Conservation (phyloP, 768 basidiomycete species). For the Boletus huronensis region DNA sequence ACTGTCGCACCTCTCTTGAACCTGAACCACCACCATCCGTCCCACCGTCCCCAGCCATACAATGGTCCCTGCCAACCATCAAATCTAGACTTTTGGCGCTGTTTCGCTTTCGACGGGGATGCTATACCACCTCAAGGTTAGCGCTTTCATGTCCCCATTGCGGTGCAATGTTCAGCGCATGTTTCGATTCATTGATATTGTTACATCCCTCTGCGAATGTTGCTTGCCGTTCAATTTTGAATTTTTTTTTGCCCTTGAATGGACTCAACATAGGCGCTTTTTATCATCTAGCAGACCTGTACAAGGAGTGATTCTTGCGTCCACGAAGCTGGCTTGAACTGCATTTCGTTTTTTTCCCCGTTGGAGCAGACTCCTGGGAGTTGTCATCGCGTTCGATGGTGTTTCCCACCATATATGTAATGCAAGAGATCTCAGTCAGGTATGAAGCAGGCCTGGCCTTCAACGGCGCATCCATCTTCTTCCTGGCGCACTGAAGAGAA, state of each 20-base stretch:
- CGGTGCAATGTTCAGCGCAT: not conserved
- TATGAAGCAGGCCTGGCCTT: not conserved
- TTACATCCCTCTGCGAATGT: not conserved
- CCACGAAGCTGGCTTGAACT: not conserved
- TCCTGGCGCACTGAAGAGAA: not conserved
- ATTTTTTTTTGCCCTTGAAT: not conserved
- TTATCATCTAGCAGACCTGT: not conserved
- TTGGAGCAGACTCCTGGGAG: not conserved
- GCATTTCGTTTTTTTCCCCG: not conserved
- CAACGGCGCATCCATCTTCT: not conserved
- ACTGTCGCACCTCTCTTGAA: constrained; percentile 24
- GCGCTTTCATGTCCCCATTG: not conserved
- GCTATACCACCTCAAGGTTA: not conserved
- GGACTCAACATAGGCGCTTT: not conserved
- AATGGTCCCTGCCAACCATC: not conserved
- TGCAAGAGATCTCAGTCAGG: not conserved
- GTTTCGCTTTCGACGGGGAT: not conserved
- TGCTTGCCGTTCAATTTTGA: not conserved
- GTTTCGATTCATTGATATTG: not conserved
- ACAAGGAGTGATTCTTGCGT: not conserved
- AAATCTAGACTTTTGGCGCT: not conserved
- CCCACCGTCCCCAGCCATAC: not conserved
- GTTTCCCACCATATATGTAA: constrained; percentile 12
- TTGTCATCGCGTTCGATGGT: not conserved
- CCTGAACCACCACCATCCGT: constrained; percentile 31